Conservation (phyloP, 2,329 filamentous ascomycete species). For the Paecilomyces fulvus region DNA sequence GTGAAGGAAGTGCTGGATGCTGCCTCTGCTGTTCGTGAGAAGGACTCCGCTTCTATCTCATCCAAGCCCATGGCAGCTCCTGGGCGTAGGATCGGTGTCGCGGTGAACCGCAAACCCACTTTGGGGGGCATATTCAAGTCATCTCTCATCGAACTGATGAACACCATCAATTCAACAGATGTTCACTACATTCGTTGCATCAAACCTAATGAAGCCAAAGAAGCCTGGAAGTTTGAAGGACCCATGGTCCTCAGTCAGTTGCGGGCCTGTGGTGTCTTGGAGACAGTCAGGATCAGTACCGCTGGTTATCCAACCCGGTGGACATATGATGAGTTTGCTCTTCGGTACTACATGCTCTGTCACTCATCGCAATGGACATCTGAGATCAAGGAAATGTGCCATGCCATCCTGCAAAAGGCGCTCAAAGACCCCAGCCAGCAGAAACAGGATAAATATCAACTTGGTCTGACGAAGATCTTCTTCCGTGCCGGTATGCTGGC, state of each 20-base stretch:
- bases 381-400: conserved; percentile 89
- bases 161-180: conserved; percentile 94
- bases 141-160: conserved; percentile 95
- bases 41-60: conserved; percentile 60
- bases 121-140: conserved; percentile 98
- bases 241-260: conserved; percentile 98
- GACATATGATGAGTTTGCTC: conserved; percentile 97
- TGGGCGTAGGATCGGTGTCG: conserved; percentile 80
- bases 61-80: conserved; percentile 64
- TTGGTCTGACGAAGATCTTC: conserved; percentile 97
- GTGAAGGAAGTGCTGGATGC: conserved; percentile 76
- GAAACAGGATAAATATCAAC: conserved; percentile 86
- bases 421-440: conserved; percentile 68
- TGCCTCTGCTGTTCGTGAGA: conserved; percentile 79
- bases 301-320: conserved; percentile 95
- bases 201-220: conserved; percentile 96
- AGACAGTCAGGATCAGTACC: conserved; percentile 95
- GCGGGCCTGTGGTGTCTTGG: conserved; percentile 94
- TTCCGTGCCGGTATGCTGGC: conserved; percentile 99
- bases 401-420: conserved; percentile 81
- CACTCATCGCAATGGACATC: conserved; percentile 84
- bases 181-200: conserved; percentile 99
- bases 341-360: conserved; percentile 97
- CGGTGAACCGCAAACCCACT: conserved; percentile 91
- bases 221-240: conserved; percentile 94